These are phyloP conservation scores for Lactarius hatsudake DNA, from an alignment of 768 basidiomycete genomes.

Conservation along the genomic window DNA sequence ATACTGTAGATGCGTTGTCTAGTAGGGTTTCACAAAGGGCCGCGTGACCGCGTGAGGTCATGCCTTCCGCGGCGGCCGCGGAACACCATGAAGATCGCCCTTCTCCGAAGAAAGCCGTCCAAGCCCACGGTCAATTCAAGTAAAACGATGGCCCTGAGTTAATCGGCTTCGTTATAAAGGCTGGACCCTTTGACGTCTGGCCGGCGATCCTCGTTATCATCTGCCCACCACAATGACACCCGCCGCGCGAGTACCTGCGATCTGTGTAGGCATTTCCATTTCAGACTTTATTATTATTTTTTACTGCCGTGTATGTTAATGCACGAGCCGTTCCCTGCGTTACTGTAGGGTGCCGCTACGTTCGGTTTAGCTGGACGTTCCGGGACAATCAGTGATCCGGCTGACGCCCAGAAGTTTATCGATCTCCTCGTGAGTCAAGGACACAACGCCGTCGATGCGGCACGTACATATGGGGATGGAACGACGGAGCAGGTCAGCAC, in stretches of 20 bases:
- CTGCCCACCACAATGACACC: neutral
- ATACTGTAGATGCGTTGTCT: no score
- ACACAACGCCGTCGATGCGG: slow-evolving; percentile 23
- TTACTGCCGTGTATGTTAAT: neutral
- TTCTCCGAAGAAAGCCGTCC: neutral
- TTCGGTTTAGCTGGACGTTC: slow-evolving; percentile 24
- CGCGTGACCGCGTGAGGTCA: neutral
- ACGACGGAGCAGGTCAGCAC: slow-evolving; percentile 29
- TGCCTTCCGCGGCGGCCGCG: neutral
- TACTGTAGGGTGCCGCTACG: slow-evolving; percentile 24
- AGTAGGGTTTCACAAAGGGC: neutral
- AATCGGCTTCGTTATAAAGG: slow-evolving; percentile 6
- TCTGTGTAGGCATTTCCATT: slow-evolving; percentile 18
- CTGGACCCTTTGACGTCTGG: slow-evolving; percentile 3
- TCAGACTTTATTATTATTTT: neutral
- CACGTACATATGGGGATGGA: slow-evolving; percentile 25
- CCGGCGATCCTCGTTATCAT: slow-evolving; percentile 7
- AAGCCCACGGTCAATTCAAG: neutral
- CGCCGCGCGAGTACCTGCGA: slow-evolving; percentile 4
- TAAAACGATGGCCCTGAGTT: neutral
- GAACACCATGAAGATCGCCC: neutral
- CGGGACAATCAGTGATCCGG: slow-evolving; percentile 23
- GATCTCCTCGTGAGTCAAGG: slow-evolving; percentile 27
- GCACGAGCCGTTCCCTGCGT: neutral
- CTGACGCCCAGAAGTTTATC: slow-evolving; percentile 29